phyloP scores from a whole-genome alignment of 148 eudicot genomes.

The Persicaria maculosa region DNA sequence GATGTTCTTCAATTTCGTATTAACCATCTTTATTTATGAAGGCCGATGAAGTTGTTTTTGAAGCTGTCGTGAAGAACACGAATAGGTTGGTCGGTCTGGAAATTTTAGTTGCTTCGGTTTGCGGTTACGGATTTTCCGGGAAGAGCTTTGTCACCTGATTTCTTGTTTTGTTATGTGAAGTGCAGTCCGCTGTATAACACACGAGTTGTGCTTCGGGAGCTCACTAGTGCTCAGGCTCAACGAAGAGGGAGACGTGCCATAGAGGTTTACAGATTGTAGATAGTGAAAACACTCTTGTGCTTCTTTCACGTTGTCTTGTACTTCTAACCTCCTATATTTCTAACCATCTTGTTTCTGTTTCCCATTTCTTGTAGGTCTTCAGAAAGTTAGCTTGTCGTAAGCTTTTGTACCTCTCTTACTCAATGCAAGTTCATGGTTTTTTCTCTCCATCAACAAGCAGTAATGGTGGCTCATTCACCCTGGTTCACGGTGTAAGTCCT shows the following conservation, averaged over 20 bases:
- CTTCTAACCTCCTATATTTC: not conserved
- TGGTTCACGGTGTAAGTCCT: constrained; percentile 89
- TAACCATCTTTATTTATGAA: constrained; percentile 18
- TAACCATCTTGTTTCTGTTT: not conserved
- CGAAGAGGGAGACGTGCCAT: constrained; percentile 96
- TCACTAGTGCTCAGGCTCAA: constrained; percentile 78
- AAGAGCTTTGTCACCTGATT: not conserved
- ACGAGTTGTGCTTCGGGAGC: constrained; percentile 75
- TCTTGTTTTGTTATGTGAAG: constrained; percentile 4
- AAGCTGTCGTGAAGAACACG: constrained; percentile 72
- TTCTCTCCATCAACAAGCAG: constrained; percentile 49
- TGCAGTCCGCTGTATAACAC: constrained; percentile 77
- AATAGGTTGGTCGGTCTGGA: constrained; percentile 48
- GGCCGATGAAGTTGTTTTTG: constrained; percentile 89
- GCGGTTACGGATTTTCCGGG: not conserved
- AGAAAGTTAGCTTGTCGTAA: constrained; percentile 75
- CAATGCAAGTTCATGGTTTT: constrained; percentile 98
- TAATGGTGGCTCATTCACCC: constrained; percentile 57
- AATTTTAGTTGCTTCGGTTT: not conserved
- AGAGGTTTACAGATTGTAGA: constrained; percentile 45
- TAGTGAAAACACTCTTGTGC: not conserved
- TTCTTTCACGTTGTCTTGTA: not conserved
- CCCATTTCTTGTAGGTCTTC: constrained; percentile 48
- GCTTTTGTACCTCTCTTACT: constrained; percentile 84
- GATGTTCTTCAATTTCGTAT: constrained; percentile 4